Evolutionary conservation across 2,329 filamentous ascomycete genomes (phyloP), one percentile per base, ranked within the genome.

Genomic region (Colletotrichum tropicicola): DNA sequence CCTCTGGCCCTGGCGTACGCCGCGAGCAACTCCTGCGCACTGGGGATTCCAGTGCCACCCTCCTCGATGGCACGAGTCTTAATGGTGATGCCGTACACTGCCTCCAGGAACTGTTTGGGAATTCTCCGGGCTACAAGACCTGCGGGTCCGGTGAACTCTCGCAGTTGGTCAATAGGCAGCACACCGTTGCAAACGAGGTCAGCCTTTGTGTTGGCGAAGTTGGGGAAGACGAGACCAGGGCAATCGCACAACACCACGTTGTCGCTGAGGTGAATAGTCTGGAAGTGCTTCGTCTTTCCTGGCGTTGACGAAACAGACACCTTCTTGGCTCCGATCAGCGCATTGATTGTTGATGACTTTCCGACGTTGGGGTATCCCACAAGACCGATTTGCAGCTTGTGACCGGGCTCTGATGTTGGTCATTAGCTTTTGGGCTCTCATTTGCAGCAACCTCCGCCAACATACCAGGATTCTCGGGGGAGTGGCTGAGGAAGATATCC

Each of bases 291-390:
- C 13, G 96, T 99, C 82, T 99, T 99, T 76, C 96, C 96, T 4
- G 96, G 96, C 1, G 96, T 99, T 13, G 95, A 91, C 15, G 96
- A 99, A 39, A 99, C 97, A 0, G 95, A 98, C 6, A 99, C 96
- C 81, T 98, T 99, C 83, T 98, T 99, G 59, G 96, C 91, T 53
- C 97, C 97, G 63, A 98, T 94, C n/a, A 99, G 87, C 43, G 96
- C 95, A 82, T 99, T 99, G 85, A 99, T 99, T 15, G 96, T 99
- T 51, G 94, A 98, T 1, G 97, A 99, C 82, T 99, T 99, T 80
- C 96, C 96, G 68, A 99, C 96, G 81, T 99, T 99, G 73, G 96
- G 96, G 79, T 99, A 99, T 64, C 96, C 96, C 37, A 99, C 96
- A 19, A 99, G 85, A 71, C 96, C 96, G 70, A 99, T 96, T 69